Percentiles rank a stretch among this genome's conserved stretches.
These are phyloP conservation scores for Letharia lupina DNA, from an alignment of 495 filamentous ascomycete genomes.

Conservation along the genomic window DNA sequence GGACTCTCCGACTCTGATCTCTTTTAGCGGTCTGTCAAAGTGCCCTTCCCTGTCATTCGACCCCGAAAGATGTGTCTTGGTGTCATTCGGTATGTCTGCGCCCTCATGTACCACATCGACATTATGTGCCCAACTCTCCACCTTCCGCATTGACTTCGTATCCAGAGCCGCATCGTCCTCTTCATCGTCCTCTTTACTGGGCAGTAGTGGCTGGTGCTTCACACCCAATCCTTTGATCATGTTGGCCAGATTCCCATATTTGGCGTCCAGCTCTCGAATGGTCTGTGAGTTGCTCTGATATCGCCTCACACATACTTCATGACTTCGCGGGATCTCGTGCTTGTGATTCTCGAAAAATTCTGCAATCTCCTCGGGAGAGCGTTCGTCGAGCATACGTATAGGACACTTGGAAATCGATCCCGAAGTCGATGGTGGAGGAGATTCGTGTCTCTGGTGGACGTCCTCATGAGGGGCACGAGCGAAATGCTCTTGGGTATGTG, in stretches of 20 bases:
- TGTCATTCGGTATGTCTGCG: slow-evolving; percentile 21
- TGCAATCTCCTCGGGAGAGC: slow-evolving; percentile 84
- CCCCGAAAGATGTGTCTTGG: slow-evolving; percentile 33
- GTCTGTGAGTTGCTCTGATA: slow-evolving; percentile 77
- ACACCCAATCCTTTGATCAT: slow-evolving; percentile 82
- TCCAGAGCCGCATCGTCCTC: slow-evolving; percentile 34
- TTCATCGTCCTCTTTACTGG: slow-evolving; percentile 48
- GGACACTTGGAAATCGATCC: slow-evolving; percentile 60
- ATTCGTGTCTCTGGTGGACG: slow-evolving; percentile 34
- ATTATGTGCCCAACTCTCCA: slow-evolving; percentile 70
- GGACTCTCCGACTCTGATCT: slow-evolving; percentile 79
- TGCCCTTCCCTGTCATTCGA: slow-evolving; percentile 41
- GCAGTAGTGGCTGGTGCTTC: slow-evolving; percentile 76
- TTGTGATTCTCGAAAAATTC: slow-evolving; percentile 86
- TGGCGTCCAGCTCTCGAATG: slow-evolving; percentile 77
- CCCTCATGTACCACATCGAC: slow-evolving; percentile 28
- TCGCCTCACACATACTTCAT: slow-evolving; percentile 79
- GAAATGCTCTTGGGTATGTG: slow-evolving; percentile 10
- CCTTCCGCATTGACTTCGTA: slow-evolving; percentile 50
- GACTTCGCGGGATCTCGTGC: slow-evolving; percentile 81
- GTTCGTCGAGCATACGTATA: slow-evolving; percentile 80
- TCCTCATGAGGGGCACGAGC: slow-evolving; percentile 38
- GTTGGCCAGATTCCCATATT: slow-evolving; percentile 79
- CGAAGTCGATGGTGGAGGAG: slow-evolving; percentile 44
- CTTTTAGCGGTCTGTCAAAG: slow-evolving; percentile 74